Conservation (phyloP, 441 rosid genomes). For the Raphanus hybrid region DNA sequence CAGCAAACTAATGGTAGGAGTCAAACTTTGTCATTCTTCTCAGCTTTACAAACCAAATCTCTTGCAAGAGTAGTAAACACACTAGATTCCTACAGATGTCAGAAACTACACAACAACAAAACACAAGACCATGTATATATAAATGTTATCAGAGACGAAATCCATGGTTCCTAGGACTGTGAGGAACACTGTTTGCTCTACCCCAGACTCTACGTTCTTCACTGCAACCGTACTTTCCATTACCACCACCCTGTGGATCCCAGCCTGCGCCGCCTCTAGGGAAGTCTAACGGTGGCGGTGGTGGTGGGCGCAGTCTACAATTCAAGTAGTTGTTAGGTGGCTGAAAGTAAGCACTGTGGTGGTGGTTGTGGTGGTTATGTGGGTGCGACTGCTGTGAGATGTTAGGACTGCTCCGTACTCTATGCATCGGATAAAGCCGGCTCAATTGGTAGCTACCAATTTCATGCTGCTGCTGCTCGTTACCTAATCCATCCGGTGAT, state of each 20-base stretch:
- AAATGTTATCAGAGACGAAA: conserved; percentile 10
- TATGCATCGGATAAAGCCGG: conserved; percentile 52
- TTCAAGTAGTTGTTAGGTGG: conserved; percentile 36
- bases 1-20: background rate
- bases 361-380: conserved; percentile 38
- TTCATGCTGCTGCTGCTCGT: background rate
- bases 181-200: conserved; percentile 56
- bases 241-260: too few relatives aligned
- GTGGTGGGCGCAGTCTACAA: conserved; percentile 32
- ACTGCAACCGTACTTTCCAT: conserved; percentile 2
- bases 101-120: conserved; percentile 13
- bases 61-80: background rate
- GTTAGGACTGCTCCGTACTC: conserved; percentile 73
- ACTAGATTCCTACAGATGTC: background rate
- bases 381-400: conserved; percentile 42
- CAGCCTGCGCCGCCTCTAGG: conserved; percentile 19
- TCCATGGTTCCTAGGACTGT: conserved; percentile 50
- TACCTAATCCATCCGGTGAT: conserved; percentile 53
- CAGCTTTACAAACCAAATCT: conserved; percentile 17
- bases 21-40: conserved; percentile 14
- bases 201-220: conserved; percentile 35
- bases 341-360: conserved; percentile 45
- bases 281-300: conserved; percentile 43
- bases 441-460: conserved; percentile 28
- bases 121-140: conserved; percentile 14